A percentile compares a stretch with the other conserved stretches of the same genome.
These are phyloP conservation scores for Melaleuca quinquenervia DNA, from an alignment of 345 rosid genomes.

Conservation along the genomic window DNA sequence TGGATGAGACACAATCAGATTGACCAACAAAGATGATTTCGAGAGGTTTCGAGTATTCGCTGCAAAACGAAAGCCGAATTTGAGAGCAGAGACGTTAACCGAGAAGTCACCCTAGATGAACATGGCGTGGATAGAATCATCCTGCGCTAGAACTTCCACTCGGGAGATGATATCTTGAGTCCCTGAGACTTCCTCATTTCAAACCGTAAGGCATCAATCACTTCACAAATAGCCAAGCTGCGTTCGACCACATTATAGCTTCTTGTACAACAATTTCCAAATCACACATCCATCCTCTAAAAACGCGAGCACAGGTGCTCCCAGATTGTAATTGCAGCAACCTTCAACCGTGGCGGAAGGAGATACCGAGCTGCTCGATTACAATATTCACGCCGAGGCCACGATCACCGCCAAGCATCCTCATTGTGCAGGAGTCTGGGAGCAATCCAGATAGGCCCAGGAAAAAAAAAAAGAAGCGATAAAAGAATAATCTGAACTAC, in stretches of 20 bases:
- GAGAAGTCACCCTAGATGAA: neutral
- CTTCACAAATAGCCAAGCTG: neutral
- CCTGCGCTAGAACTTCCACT: neutral
- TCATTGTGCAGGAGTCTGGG: neutral
- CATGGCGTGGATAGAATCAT: neutral
- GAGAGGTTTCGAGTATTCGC: neutral
- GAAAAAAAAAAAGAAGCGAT: neutral
- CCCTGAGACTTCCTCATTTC: neutral
- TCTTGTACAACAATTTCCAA: neutral
- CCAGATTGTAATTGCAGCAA: neutral
- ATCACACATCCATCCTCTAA: neutral
- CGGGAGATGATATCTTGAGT: neutral
- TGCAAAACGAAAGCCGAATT: neutral
- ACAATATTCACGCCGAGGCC: neutral
- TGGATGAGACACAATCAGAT: too few species aligned
- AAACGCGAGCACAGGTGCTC: neutral
- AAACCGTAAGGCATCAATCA: neutral
- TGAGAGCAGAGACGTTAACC: neutral
- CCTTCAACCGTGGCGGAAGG: neutral
- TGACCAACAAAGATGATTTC: too few species aligned
- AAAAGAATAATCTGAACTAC: neutral
- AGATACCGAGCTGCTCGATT: neutral
- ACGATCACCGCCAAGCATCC: neutral
- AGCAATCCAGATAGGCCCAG: neutral
- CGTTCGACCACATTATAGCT: neutral